These are phyloP conservation scores for Erythrobasidium hasegawianum DNA, from an alignment of 1,284 basidiomycete species.

Conservation along the genomic window DNA sequence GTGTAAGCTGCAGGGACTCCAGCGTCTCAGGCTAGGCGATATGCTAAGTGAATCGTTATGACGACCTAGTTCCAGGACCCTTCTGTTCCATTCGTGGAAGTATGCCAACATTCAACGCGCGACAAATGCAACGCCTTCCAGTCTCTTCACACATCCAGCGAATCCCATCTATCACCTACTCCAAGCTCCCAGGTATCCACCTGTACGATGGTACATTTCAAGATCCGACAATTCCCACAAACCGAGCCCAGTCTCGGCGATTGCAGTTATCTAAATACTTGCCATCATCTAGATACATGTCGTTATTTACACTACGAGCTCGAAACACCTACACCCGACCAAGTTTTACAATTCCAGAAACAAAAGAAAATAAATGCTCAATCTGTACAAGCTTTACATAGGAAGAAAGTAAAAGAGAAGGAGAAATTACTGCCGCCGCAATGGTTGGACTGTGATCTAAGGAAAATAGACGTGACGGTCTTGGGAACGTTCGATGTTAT, in stretches of 20 bases:
- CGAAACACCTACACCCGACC: slow-evolving; percentile 37
- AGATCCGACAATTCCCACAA: slow-evolving; percentile 79
- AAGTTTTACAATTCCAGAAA: no score
- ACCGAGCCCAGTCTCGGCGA: slow-evolving; percentile 82
- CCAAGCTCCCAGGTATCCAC: not conserved
- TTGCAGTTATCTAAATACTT: slow-evolving; percentile 92
- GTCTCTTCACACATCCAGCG: not conserved
- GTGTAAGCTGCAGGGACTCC: slow-evolving; percentile 14
- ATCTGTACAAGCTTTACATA: not conserved
- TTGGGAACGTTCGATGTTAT: slow-evolving; percentile 98
- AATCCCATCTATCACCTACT: not conserved
- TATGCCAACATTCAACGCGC: slow-evolving; percentile 39
- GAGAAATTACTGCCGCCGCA: slow-evolving; percentile 61
- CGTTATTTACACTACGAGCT: slow-evolving; percentile 44
- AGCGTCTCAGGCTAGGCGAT: no score
- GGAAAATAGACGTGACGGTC: slow-evolving; percentile 85
- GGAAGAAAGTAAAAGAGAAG: not conserved
- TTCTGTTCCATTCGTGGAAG: slow-evolving; percentile 38
- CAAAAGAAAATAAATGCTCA: no score
- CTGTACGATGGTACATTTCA: slow-evolving; percentile 62
- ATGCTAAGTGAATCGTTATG: not conserved
- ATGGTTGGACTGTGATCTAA: slow-evolving; percentile 94
- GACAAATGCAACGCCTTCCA: slow-evolving; percentile 20
- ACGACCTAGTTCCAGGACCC: slow-evolving; percentile 31
- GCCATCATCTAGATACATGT: slow-evolving; percentile 56